These are phyloP conservation scores for Isoetes engelmannii DNA, from an alignment of 83 land plant species.

Conservation along the genomic window DNA sequence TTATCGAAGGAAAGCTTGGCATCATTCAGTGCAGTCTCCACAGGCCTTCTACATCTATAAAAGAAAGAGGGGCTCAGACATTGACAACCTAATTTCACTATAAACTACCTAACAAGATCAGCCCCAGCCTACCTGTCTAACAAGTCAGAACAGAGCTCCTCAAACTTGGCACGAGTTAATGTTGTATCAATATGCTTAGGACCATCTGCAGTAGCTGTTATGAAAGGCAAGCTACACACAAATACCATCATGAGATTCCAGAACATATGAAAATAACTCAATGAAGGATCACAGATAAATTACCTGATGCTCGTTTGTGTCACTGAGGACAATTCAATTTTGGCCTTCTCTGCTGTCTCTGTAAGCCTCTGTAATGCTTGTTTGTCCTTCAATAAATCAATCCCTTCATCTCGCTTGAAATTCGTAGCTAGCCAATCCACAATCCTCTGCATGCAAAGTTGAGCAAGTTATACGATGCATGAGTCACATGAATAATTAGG, in stretches of 20 bases:
- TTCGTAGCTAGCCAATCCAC: conserved; percentile 65
- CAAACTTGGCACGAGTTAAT: conserved; percentile 63
- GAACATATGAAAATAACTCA: neutral
- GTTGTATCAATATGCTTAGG: conserved; percentile 74
- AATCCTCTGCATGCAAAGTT: conserved; percentile 41
- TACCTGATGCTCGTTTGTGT: conserved; percentile 75
- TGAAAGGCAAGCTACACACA: conserved; percentile 64
- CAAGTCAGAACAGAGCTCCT: conserved; percentile 64
- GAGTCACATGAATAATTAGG: neutral
- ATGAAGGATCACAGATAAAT: neutral
- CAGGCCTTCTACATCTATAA: conserved; percentile 59
- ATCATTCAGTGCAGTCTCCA: conserved; percentile 68
- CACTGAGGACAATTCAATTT: conserved; percentile 69
- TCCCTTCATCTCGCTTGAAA: conserved; percentile 70
- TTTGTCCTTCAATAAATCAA: conserved; percentile 74
- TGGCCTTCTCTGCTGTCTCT: conserved; percentile 88
- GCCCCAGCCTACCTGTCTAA: conserved; percentile 45
- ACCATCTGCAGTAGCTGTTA: conserved; percentile 79
- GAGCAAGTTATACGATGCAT: neutral
- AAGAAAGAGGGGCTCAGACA: neutral
- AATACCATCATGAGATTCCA: neutral
- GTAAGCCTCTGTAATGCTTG: conserved; percentile 78
- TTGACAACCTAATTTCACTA: neutral
- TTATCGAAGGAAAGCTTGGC: conserved; percentile 75
- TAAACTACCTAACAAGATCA: neutral